A percentile compares a stretch with the other conserved stretches of the same genome.
These are phyloP conservation scores for Trametes cingulata DNA, from an alignment of 768 basidiomycete genomes.

Conservation along the genomic window DNA sequence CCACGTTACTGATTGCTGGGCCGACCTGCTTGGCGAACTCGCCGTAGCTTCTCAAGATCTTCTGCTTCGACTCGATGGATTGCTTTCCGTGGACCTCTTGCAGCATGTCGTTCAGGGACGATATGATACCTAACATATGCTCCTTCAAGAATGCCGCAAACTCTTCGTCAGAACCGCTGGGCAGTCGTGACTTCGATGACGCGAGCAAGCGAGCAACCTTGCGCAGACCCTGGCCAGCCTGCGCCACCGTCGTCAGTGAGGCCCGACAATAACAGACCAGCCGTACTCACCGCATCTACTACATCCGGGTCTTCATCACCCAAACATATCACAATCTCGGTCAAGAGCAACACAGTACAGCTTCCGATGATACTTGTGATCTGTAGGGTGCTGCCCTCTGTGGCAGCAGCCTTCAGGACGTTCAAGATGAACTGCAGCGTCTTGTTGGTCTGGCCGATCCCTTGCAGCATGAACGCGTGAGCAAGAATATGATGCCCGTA, in stretches of 20 bases:
- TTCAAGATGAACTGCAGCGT: slow-evolving; percentile 63
- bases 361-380: slow-evolving; percentile 60
- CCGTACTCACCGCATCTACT: slow-evolving; percentile 44
- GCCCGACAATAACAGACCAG: background rate
- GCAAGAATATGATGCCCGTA: slow-evolving; percentile 63
- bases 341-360: slow-evolving; percentile 67
- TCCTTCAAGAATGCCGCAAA: slow-evolving; percentile 65
- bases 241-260: slow-evolving; percentile 33
- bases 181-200: slow-evolving; percentile 28
- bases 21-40: slow-evolving; percentile 72
- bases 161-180: slow-evolving; percentile 35
- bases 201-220: slow-evolving; percentile 42
- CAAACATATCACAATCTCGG: slow-evolving; percentile 73
- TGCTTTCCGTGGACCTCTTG: slow-evolving; percentile 85
- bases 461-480: slow-evolving; percentile 61
- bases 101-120: slow-evolving; percentile 81
- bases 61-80: slow-evolving; percentile 63
- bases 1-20: slow-evolving; percentile 67
- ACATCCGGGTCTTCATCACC: slow-evolving; percentile 62
- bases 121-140: slow-evolving; percentile 83
- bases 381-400: slow-evolving; percentile 36
- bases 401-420: slow-evolving; percentile 51
- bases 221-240: slow-evolving; percentile 49
- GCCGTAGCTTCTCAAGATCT: slow-evolving; percentile 79
- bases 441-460: slow-evolving; percentile 54